Conservation (phyloP, 805 yeast genomes). For the Vanderwaltozyma tropicalis region DNA sequence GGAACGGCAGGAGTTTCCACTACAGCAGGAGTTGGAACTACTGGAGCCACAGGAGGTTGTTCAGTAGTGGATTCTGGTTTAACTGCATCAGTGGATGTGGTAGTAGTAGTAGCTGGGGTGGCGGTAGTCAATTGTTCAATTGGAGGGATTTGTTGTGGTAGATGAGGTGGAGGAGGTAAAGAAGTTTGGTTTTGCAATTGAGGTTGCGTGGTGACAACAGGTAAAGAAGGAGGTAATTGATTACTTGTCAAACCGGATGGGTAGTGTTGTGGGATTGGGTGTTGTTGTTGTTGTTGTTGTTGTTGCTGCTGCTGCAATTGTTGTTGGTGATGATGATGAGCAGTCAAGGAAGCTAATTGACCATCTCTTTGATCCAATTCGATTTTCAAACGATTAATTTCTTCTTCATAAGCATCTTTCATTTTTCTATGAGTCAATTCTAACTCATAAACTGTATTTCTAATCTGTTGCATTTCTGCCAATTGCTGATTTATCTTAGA, state of each 20-base stretch:
- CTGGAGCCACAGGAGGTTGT: slow-evolving; percentile 21
- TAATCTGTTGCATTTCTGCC: slow-evolving; percentile 83
- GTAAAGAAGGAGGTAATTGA: no score
- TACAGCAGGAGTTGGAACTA: slow-evolving; percentile 8
- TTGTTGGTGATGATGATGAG: slow-evolving; percentile 36
- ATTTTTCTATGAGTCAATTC: slow-evolving; percentile 89
- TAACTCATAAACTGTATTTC: slow-evolving; percentile 86
- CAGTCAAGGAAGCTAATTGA: slow-evolving; percentile 29
- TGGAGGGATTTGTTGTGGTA: slow-evolving; percentile 9
- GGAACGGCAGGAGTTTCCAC: slow-evolving; percentile 11
- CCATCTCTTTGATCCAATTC: slow-evolving; percentile 79
- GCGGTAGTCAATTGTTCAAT: slow-evolving; percentile 4
- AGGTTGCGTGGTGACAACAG: neutral
- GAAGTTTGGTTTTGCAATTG: neutral
- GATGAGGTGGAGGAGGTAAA: slow-evolving; percentile 13
- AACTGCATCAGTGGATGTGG: slow-evolving; percentile 6
- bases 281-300: slow-evolving; percentile 24
- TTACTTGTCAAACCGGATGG: no score
- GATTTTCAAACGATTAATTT: slow-evolving; percentile 70
- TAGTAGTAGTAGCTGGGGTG: slow-evolving; percentile 6
- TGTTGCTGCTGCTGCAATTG: slow-evolving; percentile 25
- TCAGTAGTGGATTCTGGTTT: slow-evolving; percentile 1
- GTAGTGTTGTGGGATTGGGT: slow-evolving; percentile 7
- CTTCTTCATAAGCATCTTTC: slow-evolving; percentile 93
- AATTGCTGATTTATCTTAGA: slow-evolving; percentile 83